Percentiles rank a stretch among this genome's conserved stretches.
These are phyloP conservation scores for Diaporthe humulicola DNA, from an alignment of 2,329 filamentous ascomycete species.

Conservation along the genomic window DNA sequence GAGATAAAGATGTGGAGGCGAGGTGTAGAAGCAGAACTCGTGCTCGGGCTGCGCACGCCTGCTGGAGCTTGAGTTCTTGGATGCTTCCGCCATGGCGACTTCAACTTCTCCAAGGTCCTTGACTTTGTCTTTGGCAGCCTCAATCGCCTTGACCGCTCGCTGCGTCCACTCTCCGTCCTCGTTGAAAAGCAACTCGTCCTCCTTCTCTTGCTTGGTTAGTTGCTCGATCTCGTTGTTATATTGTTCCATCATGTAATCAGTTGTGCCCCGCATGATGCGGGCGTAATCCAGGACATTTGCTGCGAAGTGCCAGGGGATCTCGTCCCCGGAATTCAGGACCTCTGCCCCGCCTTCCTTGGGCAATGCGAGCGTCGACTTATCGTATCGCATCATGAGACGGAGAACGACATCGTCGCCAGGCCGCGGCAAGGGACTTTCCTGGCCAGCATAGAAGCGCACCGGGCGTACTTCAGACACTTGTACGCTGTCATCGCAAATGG, in stretches of 20 bases:
- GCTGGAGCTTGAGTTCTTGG: slow-evolving; percentile 42
- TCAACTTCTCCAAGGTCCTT: slow-evolving; percentile 56
- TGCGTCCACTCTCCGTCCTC: slow-evolving; percentile 94
- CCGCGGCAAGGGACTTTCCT: slow-evolving; percentile 83
- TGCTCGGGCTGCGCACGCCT: slow-evolving; percentile 51
- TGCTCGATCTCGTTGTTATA: slow-evolving; percentile 84
- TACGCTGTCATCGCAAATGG: slow-evolving; percentile 94
- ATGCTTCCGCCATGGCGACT: slow-evolving; percentile 43
- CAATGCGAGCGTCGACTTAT: slow-evolving; percentile 87
- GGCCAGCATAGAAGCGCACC: slow-evolving; percentile 90
- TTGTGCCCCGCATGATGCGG: slow-evolving; percentile 93
- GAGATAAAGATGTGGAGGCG: slow-evolving; percentile 88
- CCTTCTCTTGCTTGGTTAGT: slow-evolving; percentile 81
- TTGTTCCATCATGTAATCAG: slow-evolving; percentile 87
- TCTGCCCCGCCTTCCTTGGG: slow-evolving; percentile 84
- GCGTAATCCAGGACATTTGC: slow-evolving; percentile 96
- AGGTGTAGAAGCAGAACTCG: slow-evolving; percentile 89
- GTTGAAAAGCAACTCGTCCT: slow-evolving; percentile 91
- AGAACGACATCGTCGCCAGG: slow-evolving; percentile 92
- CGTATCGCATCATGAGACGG: slow-evolving; percentile 83
- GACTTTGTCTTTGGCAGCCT: slow-evolving; percentile 81
- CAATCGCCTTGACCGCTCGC: slow-evolving; percentile 83
- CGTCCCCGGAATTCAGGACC: slow-evolving; percentile 75
- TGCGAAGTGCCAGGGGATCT: slow-evolving; percentile 95
- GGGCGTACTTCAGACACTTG: slow-evolving; percentile 91